Conservation (phyloP, 768 basidiomycete genomes). For the Piloderma croceum region DNA sequence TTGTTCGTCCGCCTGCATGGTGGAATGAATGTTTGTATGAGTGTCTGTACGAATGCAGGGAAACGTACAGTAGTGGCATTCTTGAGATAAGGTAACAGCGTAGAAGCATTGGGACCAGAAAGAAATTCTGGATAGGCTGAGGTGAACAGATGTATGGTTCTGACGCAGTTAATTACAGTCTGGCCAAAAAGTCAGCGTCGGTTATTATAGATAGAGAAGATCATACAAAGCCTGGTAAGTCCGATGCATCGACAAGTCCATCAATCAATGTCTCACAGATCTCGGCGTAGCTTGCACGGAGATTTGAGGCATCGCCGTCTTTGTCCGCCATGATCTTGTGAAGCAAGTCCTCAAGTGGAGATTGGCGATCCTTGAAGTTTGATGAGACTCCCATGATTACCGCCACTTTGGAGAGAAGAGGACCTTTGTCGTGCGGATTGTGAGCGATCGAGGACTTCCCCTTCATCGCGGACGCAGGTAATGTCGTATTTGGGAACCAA, state of each 20-base stretch:
- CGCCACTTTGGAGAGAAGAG: constrained; percentile 58
- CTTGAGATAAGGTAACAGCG: constrained; percentile 86
- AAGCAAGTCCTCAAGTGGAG: constrained; percentile 78
- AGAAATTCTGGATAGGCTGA: constrained; percentile 80
- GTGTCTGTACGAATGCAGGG: neutral
- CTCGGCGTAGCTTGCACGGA: constrained; percentile 69
- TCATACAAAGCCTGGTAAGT: constrained; percentile 71
- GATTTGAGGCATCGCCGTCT: constrained; percentile 45
- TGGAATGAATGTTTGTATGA: constrained; percentile 2
- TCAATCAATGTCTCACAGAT: constrained; percentile 86
- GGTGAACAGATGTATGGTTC: constrained; percentile 79
- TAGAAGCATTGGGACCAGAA: constrained; percentile 78
- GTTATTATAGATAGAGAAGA: constrained; percentile 1
- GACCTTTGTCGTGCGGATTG: constrained; percentile 44
- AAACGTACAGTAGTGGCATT: constrained; percentile 64
- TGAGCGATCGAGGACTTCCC: constrained; percentile 24
- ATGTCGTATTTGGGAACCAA: constrained; percentile 58
- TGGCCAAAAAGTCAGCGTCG: constrained; percentile 22
- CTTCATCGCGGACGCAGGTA: constrained; percentile 33
- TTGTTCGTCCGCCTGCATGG: constrained; percentile 70
- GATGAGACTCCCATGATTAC: constrained; percentile 84
- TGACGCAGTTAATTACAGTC: constrained; percentile 80
- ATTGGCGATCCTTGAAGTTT: constrained; percentile 77
- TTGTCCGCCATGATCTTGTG: constrained; percentile 78
- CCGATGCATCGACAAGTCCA: constrained; percentile 81